A percentile compares a stretch with the other conserved stretches of the same genome.
phyloP scores from a whole-genome alignment of 352 stramenopile species.

The Phytopythium vexans region DNA sequence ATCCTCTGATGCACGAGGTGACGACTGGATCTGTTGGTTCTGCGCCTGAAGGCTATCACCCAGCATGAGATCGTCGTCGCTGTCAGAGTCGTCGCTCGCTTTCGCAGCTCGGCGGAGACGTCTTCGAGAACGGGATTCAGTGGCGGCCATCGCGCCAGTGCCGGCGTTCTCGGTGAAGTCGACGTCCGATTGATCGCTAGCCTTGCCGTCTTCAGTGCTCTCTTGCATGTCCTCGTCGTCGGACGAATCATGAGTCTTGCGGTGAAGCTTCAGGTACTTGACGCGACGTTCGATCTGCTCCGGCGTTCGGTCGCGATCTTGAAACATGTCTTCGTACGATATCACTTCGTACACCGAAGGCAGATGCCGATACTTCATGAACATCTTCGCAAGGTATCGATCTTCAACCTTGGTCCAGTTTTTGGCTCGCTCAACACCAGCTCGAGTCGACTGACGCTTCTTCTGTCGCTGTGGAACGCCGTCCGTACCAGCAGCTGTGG shows the following conservation, averaged over 20 bases:
- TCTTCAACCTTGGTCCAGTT: constrained; percentile 85
- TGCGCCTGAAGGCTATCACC: not conserved
- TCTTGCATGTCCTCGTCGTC: constrained; percentile 50
- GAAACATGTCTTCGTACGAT: constrained; percentile 89
- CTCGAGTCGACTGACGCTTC: constrained; percentile 24
- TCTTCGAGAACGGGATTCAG: constrained; percentile 22
- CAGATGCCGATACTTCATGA: constrained; percentile 73
- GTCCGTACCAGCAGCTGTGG: not conserved
- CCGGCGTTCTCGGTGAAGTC: constrained; percentile 1
- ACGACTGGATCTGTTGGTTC: not conserved
- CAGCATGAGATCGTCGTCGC: constrained; percentile 43
- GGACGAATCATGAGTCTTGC: constrained; percentile 67
- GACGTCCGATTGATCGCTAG: not conserved
- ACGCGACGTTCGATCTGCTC: constrained; percentile 85
- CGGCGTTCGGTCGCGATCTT: constrained; percentile 77
- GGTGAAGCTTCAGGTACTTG: constrained; percentile 77
- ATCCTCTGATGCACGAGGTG: too few relatives aligned
- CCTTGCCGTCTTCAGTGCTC: constrained; percentile 18
- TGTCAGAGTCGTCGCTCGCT: constrained; percentile 36
- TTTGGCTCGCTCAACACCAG: constrained; percentile 54
- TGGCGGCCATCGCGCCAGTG: constrained; percentile 1
- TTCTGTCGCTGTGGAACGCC: constrained; percentile 6
- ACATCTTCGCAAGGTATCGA: constrained; percentile 76
- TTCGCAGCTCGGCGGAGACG: constrained; percentile 43
- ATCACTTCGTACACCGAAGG: constrained; percentile 85